Conservation (phyloP, 2,329 filamentous ascomycete species). For the Fusarium oligoseptatum region DNA sequence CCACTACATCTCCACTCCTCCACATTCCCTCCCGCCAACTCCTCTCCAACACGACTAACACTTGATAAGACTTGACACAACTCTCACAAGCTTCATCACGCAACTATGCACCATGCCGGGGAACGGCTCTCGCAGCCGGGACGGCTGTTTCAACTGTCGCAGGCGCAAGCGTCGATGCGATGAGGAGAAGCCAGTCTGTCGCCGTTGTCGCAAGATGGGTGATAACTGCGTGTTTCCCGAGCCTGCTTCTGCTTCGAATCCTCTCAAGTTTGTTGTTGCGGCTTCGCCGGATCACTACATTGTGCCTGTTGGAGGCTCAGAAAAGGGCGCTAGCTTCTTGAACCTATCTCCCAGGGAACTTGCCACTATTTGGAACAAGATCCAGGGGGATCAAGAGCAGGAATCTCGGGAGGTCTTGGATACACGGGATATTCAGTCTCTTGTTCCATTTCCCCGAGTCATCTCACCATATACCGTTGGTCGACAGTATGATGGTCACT, state of each 20-base stretch:
- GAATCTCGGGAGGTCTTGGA: not conserved
- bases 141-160: conserved; percentile 60
- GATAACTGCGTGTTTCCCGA: conserved; percentile 38
- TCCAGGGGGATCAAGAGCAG: not conserved
- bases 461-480: conserved; percentile 27
- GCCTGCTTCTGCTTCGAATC: conserved; percentile 33
- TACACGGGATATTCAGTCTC: not conserved
- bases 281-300: conserved; percentile 29
- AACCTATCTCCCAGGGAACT: conserved; percentile 37
- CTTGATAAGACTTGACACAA: not conserved
- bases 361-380: conserved; percentile 3
- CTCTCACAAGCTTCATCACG: not conserved
- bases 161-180: conserved; percentile 66
- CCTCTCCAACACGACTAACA: conserved; percentile 1
- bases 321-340: conserved; percentile 24
- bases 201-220: conserved; percentile 25
- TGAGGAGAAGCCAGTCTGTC: conserved; percentile 38
- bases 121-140: conserved; percentile 40
- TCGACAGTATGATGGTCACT: not conserved
- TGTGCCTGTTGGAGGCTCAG: conserved; percentile 7
- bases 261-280: conserved; percentile 39
- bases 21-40: not conserved
- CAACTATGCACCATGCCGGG: conserved; percentile 37
- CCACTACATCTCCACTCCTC: not conserved
- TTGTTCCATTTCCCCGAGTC: conserved; percentile 8